Conservation (phyloP, 257 asterid species). For the Solanum okadae region DNA sequence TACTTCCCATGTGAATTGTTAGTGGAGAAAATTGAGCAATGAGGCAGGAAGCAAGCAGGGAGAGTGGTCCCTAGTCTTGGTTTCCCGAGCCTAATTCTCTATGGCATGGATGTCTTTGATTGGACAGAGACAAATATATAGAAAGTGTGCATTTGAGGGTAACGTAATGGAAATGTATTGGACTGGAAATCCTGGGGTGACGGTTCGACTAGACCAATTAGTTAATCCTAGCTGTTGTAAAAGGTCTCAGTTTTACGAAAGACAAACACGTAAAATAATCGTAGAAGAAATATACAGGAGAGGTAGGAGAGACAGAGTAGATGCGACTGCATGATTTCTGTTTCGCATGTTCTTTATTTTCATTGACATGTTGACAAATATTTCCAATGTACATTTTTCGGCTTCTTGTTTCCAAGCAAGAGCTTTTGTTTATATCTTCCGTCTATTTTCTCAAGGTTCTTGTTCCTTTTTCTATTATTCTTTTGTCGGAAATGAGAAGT, state of each 20-base stretch:
- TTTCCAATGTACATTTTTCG: neutral
- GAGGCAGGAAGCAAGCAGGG: neutral
- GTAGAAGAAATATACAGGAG: neutral
- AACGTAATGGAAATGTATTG: neutral
- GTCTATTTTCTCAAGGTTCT: neutral
- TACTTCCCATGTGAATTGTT: neutral
- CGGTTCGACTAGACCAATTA: neutral
- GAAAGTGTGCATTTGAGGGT: neutral
- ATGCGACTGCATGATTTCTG: neutral
- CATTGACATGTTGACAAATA: neutral
- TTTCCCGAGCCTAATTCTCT: neutral
- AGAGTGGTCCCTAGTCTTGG: neutral
- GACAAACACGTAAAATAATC: neutral
- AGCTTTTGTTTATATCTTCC: neutral
- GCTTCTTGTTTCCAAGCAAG: neutral
- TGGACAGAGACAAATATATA: neutral
- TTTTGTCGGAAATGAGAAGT: neutral
- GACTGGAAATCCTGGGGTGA: neutral
- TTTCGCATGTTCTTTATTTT: neutral
- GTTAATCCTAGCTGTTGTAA: neutral
- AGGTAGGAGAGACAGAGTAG: neutral
- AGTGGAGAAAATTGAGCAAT: neutral
- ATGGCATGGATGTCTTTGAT: neutral
- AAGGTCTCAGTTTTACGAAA: neutral
- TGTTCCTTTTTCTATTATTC: neutral